These are phyloP conservation scores for Datisca glomerata DNA, from an alignment of 306 rosid genomes.

Conservation along the genomic window DNA sequence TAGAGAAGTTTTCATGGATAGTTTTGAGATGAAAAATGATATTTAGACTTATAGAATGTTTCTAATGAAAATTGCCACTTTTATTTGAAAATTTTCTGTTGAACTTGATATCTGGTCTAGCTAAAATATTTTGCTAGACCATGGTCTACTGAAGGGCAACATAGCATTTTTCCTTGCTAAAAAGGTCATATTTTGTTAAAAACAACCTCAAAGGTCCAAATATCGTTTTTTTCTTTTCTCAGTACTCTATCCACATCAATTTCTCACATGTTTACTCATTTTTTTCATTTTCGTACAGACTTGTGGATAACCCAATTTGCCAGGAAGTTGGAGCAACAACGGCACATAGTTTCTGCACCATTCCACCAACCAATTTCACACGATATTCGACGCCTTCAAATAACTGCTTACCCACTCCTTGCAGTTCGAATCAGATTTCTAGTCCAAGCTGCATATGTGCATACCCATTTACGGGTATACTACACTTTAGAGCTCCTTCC, in stretches of 20 bases:
- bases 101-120: too few species aligned
- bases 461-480: slow-evolving; percentile 48
- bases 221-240: neutral
- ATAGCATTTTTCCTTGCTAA: slow-evolving; percentile 1
- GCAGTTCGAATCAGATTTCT: slow-evolving; percentile 22
- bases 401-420: slow-evolving; percentile 25
- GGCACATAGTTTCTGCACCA: slow-evolving; percentile 27
- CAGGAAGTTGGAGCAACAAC: slow-evolving; percentile 3
- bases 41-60: too few species aligned
- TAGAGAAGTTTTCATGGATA: too few species aligned
- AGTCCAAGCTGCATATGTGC: slow-evolving; percentile 68
- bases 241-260: too few species aligned
- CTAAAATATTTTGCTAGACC: too few species aligned
- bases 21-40: too few species aligned
- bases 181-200: neutral
- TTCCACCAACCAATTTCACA: slow-evolving; percentile 8
- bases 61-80: too few species aligned
- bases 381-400: slow-evolving; percentile 12
- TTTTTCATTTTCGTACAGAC: slow-evolving; percentile 24
- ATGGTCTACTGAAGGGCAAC: too few species aligned
- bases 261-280: neutral
- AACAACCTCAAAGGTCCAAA: neutral
- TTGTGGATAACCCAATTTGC: slow-evolving; percentile 40
- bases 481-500: slow-evolving; percentile 41
- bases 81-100: too few species aligned